Percentiles rank a stretch among this genome's conserved stretches.
These are phyloP conservation scores for Nyctanthes arbortristis DNA, from an alignment of 257 asterid species.

Conservation along the genomic window DNA sequence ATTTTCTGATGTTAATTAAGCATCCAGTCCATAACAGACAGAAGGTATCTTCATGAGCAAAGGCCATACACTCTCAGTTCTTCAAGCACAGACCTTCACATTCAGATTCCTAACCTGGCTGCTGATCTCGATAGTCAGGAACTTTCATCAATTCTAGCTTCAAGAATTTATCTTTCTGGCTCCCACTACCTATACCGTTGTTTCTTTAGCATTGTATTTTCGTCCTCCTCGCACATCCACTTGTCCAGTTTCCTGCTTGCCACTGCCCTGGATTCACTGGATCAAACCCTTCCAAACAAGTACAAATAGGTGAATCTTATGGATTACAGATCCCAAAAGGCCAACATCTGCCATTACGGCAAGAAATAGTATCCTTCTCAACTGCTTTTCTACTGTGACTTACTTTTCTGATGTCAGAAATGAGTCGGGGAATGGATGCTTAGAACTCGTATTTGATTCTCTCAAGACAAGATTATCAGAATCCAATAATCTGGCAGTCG, in stretches of 20 bases:
- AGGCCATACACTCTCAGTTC: constrained; percentile 58
- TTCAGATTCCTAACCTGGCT: constrained; percentile 22
- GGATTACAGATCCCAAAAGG: constrained; percentile 52
- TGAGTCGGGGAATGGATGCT: background rate
- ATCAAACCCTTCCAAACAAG: constrained; percentile 54
- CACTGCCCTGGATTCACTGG: constrained; percentile 45
- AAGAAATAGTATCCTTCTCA: constrained; percentile 16
- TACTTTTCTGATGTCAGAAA: background rate
- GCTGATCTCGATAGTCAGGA: constrained; percentile 39
- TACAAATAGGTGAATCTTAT: constrained; percentile 37
- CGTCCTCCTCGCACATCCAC: constrained; percentile 53
- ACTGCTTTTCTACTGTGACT: background rate
- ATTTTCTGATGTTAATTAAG: constrained; percentile 46
- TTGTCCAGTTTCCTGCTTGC: constrained; percentile 50
- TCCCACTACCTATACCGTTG: constrained; percentile 5
- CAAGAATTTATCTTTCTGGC: constrained; percentile 43
- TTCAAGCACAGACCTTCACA: constrained; percentile 44
- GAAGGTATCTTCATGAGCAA: constrained; percentile 41
- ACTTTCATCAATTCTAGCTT: constrained; percentile 40
- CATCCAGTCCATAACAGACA: constrained; percentile 51
- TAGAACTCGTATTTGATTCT: background rate
- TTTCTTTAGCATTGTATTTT: constrained; percentile 38
- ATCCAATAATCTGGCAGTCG: background rate
- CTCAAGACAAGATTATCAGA: background rate
- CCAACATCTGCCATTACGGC: constrained; percentile 41